phyloP scores from a whole-genome alignment of 192 early-diverging fungal genomes.

The Umbelopsis isabellina region DNA sequence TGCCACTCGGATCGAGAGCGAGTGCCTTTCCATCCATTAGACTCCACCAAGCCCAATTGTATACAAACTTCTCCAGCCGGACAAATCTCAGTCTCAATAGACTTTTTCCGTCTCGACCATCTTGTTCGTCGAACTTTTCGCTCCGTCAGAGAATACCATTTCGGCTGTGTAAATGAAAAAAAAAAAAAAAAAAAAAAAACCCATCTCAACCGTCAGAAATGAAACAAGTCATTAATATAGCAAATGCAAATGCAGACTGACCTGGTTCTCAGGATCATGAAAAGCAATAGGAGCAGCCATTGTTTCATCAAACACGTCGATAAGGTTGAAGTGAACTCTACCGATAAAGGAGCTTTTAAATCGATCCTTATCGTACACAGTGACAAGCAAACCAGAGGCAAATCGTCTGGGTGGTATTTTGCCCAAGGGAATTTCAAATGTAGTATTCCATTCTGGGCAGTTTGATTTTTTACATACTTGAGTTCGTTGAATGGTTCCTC shows the following conservation, averaged over 20 bases:
- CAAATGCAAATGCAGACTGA: conserved; percentile 18
- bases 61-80: conserved; percentile 22
- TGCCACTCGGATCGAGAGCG: conserved; percentile 7
- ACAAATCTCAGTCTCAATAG: conserved; percentile 24
- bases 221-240: no score
- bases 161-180: conserved; percentile 38
- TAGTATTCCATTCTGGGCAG: conserved; percentile 66
- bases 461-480: conserved; percentile 60
- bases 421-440: conserved; percentile 59
- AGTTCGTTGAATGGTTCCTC: conserved; percentile 62
- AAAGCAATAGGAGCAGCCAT: conserved; percentile 41
- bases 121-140: not conserved
- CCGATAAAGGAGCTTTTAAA: conserved; percentile 71
- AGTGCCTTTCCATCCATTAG: conserved; percentile 23
- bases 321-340: conserved; percentile 55
- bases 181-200: not conserved
- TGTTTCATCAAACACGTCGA: conserved; percentile 51
- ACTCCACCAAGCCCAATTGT: conserved; percentile 22
- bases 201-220: no score
- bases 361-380: conserved; percentile 73
- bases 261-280: conserved; percentile 57
- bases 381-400: conserved; percentile 44
- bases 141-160: conserved; percentile 41
- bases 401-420: conserved; percentile 35
- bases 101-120: not conserved